Conservation (phyloP, 345 rosid genomes). For the Psidium guajava region DNA sequence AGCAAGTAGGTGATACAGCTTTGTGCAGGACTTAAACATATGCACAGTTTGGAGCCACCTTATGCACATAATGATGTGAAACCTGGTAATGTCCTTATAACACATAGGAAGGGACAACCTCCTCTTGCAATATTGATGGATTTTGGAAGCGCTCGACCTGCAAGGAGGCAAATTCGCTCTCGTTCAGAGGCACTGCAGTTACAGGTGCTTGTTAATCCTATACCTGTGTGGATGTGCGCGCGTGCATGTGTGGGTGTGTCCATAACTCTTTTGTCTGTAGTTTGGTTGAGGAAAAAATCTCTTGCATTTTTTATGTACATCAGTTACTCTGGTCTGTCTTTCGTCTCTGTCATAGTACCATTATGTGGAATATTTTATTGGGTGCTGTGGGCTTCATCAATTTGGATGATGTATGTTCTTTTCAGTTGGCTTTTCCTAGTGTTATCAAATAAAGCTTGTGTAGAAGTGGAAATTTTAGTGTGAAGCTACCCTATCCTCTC, state of each 20-base stretch:
- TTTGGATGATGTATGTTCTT: neutral
- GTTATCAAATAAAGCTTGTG: neutral
- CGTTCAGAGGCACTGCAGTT: conserved; percentile 87
- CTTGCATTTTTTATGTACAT: neutral
- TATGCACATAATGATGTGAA: conserved; percentile 99
- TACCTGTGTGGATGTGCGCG: neutral
- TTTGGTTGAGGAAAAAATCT: neutral
- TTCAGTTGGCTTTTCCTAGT: neutral
- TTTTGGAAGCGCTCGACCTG: conserved; percentile 90
- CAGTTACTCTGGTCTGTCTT: neutral
- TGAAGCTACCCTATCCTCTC: neutral
- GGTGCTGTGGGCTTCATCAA: neutral
- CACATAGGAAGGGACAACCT: conserved; percentile 67
- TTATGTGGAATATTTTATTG: neutral
- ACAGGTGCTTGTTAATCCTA: conserved; percentile 43
- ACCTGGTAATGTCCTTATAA: conserved; percentile 84
- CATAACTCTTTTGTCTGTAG: neutral
- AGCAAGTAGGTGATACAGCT: conserved; percentile 39
- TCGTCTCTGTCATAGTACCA: neutral
- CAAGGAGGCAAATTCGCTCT: conserved; percentile 77
- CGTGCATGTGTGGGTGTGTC: neutral
- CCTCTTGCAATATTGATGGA: conserved; percentile 95
- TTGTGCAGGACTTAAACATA: conserved; percentile 94
- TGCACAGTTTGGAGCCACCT: conserved; percentile 89
- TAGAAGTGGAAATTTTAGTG: neutral